Base-by-base conservation (phyloP, 306 rosid species). In the Ammopiptanthus mongolicus region DNA sequence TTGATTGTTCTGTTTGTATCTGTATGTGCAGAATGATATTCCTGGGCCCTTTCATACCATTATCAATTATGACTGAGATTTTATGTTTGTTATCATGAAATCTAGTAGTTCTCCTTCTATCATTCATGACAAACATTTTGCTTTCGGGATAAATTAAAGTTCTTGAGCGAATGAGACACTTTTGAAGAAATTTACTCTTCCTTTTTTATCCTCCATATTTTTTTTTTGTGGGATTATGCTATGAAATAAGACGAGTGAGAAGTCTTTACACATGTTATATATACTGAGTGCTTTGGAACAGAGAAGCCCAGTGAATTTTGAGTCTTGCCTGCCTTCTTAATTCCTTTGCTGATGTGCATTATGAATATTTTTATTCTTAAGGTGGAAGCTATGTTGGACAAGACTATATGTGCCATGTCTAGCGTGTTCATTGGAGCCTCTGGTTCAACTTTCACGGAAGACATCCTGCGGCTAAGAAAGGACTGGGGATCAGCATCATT, bases 371-470 rank as follows among this genome's bases (percentile, higher is more conserved):
- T 52, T 59, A 33, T 25, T 4, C 36, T 79, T 77, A 73, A 91
- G 97, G 97, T 90, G 56, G 97, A 92, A 87, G 96, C 97, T 22
- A 92, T 92, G 97, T 63, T 92, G 81, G 97, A 92, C 83, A 92
- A 90, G 85, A 90, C 96, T 12, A 88, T 92, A 70, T 86, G 92
- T 65, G 97, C 92, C 48, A 74, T 92, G 96, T 82, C 97, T 5
- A 86, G 80, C 22, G 93, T 87, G 17, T 92, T 92, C 79, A 87
- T 92, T 2, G 97, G 97, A 65, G 93, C 97, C 36, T 75, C 97
- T 52, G 93, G 96, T 76, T 92, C 96, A 65, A 90, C 92, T 46
- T 92, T 92, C 85, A 92, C 97, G 1, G 91, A 88, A 80, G 97
- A 92, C 75, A 92, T 92, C 70, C 78, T 88, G 73, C 86, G 97